Base-by-base conservation (phyloP, 2,329 filamentous ascomycete species). In the Microdochium nivale region DNA sequence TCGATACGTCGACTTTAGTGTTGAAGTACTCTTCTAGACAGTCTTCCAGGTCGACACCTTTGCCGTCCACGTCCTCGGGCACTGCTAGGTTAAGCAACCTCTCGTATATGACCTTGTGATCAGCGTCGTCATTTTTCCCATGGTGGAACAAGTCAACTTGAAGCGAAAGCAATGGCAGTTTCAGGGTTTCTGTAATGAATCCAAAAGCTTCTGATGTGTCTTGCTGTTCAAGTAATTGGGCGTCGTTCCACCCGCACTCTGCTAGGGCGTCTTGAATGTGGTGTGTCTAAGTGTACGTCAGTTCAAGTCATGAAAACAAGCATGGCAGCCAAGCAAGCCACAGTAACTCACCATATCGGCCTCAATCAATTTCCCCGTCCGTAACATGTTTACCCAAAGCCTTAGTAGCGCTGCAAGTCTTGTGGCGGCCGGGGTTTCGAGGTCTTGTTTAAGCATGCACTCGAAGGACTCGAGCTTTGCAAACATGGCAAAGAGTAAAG, bases 21-120 rank as follows among this genome's bases (percentile, higher is more conserved):
- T 97, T 96, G 76, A 97, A 97, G 63, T 96, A 97, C 50, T 87
- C 84, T 65, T 96, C 91, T 19, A 99, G 71, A 60, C 92, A 97
- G 58, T 95, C 88, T 67, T 97, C 94, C 21, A 99, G 72, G 25
- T 86, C 90, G 55, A 96, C 78, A 2, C 79, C 76, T 53, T 82
- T 83, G 24, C 83, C 84, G 47, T 87, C 81, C 5, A 83, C 78
- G 49, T 88, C 84, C 1, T 84, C 77, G 0, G 90, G 88, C n/a
- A 99, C 88, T 1, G 90, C 91, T 40, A 99, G 81, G 62, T 97
- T 94, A 7, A 99, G 75, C 23, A 96, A 71, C 50, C 94, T 79
- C 69, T 99, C 94, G 58, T 95, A 92, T 50, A 96, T 84, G 52
- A 96, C 89, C 65, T 95, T 96, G 73, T 97, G 92, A 62, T 99